Conservation (phyloP, 495 filamentous ascomycete genomes). For the Usnea hakonensis region DNA sequence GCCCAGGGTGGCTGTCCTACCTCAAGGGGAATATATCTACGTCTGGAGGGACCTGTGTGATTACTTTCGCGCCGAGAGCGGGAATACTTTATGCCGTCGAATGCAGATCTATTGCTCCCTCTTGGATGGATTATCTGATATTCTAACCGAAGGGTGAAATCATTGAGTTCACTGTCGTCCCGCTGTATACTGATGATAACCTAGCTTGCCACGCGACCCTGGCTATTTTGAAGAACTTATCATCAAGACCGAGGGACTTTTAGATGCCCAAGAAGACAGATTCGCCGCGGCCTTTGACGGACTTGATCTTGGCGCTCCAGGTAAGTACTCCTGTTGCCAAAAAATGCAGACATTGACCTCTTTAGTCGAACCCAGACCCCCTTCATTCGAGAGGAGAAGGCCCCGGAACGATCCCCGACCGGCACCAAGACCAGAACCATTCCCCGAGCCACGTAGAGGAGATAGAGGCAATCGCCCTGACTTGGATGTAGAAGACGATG, state of each 20-base stretch:
- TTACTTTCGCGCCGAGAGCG: constrained; percentile 46
- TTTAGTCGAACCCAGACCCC: constrained; percentile 5
- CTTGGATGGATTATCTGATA: constrained; percentile 10
- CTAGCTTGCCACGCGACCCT: constrained; percentile 1
- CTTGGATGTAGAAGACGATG: constrained; percentile 1
- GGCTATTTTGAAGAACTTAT: constrained; percentile 14
- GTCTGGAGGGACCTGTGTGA: constrained; percentile 47
- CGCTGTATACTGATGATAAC: not conserved
- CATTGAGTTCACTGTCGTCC: not conserved
- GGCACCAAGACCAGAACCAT: not conserved
- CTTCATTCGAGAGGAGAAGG: constrained; percentile 19
- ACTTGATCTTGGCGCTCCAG: not conserved
- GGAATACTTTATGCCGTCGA: constrained; percentile 41
- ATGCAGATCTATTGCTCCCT: constrained; percentile 44
- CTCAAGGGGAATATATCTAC: constrained; percentile 36
- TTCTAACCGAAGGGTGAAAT: constrained; percentile 38
- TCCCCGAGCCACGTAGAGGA: not conserved
- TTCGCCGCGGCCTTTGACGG: not conserved
- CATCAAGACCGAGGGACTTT: not conserved
- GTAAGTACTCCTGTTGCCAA: not conserved
- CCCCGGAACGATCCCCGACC: not conserved
- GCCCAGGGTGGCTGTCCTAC: constrained; percentile 27
- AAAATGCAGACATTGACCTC: not conserved
- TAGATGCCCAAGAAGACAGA: constrained; percentile 3
- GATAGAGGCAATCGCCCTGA: not conserved